These are phyloP conservation scores for Acidomyces sp. DNA, from an alignment of 495 filamentous ascomycete genomes.

Conservation along the genomic window DNA sequence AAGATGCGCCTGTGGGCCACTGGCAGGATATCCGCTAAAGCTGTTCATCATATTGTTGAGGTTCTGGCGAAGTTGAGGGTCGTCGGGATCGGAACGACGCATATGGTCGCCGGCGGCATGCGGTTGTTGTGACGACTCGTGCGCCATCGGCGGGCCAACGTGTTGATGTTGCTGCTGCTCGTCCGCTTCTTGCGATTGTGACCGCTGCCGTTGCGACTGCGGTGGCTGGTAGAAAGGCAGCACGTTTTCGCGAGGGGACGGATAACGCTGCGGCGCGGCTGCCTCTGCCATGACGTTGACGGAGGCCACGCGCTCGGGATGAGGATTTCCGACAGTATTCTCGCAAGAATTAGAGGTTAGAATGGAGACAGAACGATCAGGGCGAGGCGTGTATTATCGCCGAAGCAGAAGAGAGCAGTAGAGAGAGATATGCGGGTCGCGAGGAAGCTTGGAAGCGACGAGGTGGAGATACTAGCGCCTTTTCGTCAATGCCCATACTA, in stretches of 20 bases:
- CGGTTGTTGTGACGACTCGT: conserved; percentile 1
- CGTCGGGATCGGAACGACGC: conserved; percentile 2
- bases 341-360: too few species aligned
- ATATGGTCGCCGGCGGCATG: neutral
- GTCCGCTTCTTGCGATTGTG: neutral
- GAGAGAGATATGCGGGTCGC: too few species aligned
- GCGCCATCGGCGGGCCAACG: neutral
- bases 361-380: too few species aligned
- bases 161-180: neutral
- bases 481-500: too few species aligned
- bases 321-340: too few species aligned
- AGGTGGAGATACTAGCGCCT: too few species aligned
- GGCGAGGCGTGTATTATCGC: too few species aligned
- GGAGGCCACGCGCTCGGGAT: too few species aligned
- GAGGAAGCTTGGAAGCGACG: too few species aligned
- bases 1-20: neutral
- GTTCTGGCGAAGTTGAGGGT: conserved; percentile 12
- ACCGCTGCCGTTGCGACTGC: neutral
- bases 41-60: conserved; percentile 13
- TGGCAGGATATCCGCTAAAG: neutral
- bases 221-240: conserved; percentile 16
- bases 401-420: too few species aligned
- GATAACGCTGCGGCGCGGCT: conserved; percentile 3
- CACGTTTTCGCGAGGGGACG: conserved; percentile 6
- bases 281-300: too few species aligned